phyloP scores from a whole-genome alignment of 495 filamentous ascomycete genomes.

The Trichoderma erinaceum region DNA sequence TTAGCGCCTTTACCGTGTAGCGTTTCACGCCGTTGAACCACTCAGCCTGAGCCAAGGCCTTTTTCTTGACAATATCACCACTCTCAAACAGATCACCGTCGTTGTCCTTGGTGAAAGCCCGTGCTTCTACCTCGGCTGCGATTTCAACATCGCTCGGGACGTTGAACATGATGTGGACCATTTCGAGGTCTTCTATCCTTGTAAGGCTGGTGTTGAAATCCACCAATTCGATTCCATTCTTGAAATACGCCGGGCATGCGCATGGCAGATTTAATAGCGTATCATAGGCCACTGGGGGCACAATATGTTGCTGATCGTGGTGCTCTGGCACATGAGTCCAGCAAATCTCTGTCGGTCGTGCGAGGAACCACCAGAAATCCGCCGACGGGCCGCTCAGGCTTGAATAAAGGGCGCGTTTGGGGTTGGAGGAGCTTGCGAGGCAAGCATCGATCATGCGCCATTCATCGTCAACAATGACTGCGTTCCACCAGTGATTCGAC shows the following conservation, averaged over 20 bases:
- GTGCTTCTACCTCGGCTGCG: constrained; percentile 85
- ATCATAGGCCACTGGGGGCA: constrained; percentile 77
- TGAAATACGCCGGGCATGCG: constrained; percentile 84
- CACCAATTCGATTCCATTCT: constrained; percentile 67
- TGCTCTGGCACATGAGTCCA: constrained; percentile 90
- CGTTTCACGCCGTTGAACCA: constrained; percentile 84
- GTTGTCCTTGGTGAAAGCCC: constrained; percentile 68
- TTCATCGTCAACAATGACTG: constrained; percentile 84
- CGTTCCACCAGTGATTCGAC: constrained; percentile 98
- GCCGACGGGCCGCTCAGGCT: constrained; percentile 59
- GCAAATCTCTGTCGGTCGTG: constrained; percentile 78
- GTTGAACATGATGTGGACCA: constrained; percentile 79
- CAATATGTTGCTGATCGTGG: constrained; percentile 84
- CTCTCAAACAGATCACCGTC: constrained; percentile 94
- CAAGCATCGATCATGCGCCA: constrained; percentile 98
- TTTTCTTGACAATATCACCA: constrained; percentile 78
- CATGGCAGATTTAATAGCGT: constrained; percentile 78
- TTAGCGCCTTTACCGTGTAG: constrained; percentile 84
- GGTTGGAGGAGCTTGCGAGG: constrained; percentile 84
- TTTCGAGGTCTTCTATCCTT: constrained; percentile 83
- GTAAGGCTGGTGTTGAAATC: constrained; percentile 88
- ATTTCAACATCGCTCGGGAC: constrained; percentile 89
- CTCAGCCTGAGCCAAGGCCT: constrained; percentile 82
- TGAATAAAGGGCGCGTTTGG: constrained; percentile 69
- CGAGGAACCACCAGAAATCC: constrained; percentile 87